phyloP scores from a whole-genome alignment of 2,329 filamentous ascomycete species.

The Stachybotrys chartarum region DNA sequence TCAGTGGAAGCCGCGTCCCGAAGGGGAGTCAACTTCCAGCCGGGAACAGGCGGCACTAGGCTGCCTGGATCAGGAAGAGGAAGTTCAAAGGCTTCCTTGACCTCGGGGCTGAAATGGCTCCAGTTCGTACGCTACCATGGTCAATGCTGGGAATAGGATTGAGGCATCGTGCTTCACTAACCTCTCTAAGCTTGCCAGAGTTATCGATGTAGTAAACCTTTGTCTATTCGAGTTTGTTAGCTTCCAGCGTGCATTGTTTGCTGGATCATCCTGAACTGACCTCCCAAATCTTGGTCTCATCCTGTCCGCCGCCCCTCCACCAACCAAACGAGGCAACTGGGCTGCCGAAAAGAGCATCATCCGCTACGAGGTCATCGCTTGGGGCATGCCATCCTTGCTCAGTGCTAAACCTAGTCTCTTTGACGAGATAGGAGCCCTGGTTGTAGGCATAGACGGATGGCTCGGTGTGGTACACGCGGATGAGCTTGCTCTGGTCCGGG shows the following conservation, averaged over 20 bases:
- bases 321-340: neutral
- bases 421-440: neutral
- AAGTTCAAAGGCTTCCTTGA: neutral
- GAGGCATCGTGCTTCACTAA: neutral
- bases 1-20: neutral
- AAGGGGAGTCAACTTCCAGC: neutral
- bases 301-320: neutral
- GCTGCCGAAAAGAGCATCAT: neutral
- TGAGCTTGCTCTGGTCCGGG: neutral
- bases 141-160: neutral
- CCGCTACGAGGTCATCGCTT: neutral
- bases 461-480: slow-evolving; percentile 1
- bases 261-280: neutral
- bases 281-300: neutral
- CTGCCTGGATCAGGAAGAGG: neutral
- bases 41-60: neutral
- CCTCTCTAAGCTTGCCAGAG: neutral
- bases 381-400: slow-evolving; percentile 1
- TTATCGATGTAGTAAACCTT: slow-evolving; percentile 1
- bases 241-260: neutral
- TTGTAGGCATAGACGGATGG: neutral
- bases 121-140: neutral
- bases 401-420: neutral
- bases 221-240: neutral
- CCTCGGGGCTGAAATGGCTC: neutral